Base-by-base conservation (phyloP, 1,284 basidiomycete genomes). In the Neotropicomus parvogracilis region DNA sequence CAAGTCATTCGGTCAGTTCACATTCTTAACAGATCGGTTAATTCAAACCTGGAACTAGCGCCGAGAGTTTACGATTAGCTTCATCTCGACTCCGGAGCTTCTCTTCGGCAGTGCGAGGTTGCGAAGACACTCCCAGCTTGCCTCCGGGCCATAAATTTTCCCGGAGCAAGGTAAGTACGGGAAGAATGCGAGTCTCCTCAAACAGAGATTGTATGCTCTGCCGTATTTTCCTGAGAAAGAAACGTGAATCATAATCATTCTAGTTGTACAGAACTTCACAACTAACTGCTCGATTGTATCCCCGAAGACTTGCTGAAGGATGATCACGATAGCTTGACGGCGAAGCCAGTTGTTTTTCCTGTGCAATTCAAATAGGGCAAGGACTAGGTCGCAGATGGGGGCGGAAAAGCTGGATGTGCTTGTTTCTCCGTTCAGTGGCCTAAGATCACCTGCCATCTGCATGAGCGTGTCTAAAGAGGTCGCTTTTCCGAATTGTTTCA, bases 311-410 rank as follows among this genome's bases (percentile, higher is more conserved):
- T 98, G 95, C 67, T 98, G 95, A 40, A 98, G 71, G 51, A 98
- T 92, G 48, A 98, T 91, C 12, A 97, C 89, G 56, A 97, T 92
- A 2, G 95, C 95, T 66, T 97, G 95, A n/a, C 92, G 77, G 43
- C 95, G 77, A 27, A 98, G 73, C 95, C 95, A 99, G 57, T 95
- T 95, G 60, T 95, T 91, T 67, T 91, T 88, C 73, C 92, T 91
- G 68, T 97, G 87, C 20, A 98, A 79, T 67, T 97, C 93, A 57
- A 98, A 98, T 8, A 97, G 76, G 19, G 94, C 91, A 45, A 97
- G 78, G 32, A 97, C 78, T 24, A 98, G 74, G 62, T 98, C 94
- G 60, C 93, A 97, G 47, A 99, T 97, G 0, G 95, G 94, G 1
- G 85, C 85, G 1, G 92, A 93, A 67, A 98, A 97, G 3, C 79